These are phyloP conservation scores for Melanopsichium pennsylvanicum DNA, from an alignment of 1,284 basidiomycete genomes.

Conservation along the genomic window DNA sequence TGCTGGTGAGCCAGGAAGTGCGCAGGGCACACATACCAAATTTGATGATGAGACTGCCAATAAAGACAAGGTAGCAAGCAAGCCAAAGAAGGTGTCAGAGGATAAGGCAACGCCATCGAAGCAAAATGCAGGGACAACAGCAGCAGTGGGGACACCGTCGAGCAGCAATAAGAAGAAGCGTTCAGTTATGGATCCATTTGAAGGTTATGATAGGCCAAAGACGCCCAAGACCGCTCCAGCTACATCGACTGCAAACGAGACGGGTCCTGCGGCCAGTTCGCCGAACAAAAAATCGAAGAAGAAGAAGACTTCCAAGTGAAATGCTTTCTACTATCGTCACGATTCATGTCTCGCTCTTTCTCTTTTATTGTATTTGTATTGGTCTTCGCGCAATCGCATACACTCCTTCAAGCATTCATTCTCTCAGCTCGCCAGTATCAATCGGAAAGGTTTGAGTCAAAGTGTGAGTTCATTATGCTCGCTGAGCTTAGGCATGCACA, in stretches of 20 bases:
- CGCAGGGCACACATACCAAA: conserved; percentile 34
- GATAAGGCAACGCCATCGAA: neutral
- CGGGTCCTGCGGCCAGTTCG: conserved; percentile 9
- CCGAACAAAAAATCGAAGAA: conserved; percentile 36
- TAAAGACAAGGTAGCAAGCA: conserved; percentile 7
- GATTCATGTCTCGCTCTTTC: neutral
- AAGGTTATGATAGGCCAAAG: conserved; percentile 44
- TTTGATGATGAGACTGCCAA: conserved; percentile 23
- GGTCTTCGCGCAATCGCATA: conserved; percentile 11
- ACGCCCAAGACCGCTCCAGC: conserved; percentile 16
- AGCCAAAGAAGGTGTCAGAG: conserved; percentile 1
- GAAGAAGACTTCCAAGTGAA: conserved; percentile 23
- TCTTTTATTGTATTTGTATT: conserved; percentile 25
- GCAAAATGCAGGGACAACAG: conserved; percentile 1
- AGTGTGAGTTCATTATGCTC: too few relatives aligned
- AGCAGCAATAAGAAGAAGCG: conserved; percentile 39
- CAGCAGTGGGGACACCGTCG: conserved; percentile 3
- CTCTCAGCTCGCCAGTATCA: too few relatives aligned
- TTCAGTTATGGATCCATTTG: conserved; percentile 41
- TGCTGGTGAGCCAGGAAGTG: conserved; percentile 8
- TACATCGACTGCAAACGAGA: conserved; percentile 5
- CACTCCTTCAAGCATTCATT: too few relatives aligned
- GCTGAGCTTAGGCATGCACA: conserved; percentile 11
- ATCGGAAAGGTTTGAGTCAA: too few relatives aligned
- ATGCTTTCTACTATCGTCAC: too few relatives aligned